Percentiles rank a stretch among this genome's conserved stretches.
These are phyloP conservation scores for Camellia lanceoleosa DNA, from an alignment of 148 eudicot species.

Conservation along the genomic window DNA sequence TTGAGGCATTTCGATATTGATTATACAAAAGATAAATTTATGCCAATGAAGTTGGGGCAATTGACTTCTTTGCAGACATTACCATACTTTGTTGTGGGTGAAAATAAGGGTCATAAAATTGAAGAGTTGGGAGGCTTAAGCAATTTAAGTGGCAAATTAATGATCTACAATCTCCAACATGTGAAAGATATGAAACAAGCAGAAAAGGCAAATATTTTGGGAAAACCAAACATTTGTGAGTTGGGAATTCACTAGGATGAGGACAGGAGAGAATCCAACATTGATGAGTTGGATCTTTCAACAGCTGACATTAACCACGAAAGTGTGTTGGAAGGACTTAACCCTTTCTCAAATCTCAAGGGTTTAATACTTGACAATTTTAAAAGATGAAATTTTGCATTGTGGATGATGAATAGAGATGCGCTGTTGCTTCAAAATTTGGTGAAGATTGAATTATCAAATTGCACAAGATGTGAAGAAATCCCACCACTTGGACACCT, in stretches of 20 bases:
- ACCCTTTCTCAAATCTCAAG: background rate
- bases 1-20: constrained; percentile 15
- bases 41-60: background rate
- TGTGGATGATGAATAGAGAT: background rate
- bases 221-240: background rate
- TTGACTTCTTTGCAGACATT: background rate
- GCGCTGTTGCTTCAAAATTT: background rate
- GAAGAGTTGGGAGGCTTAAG: background rate
- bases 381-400: background rate
- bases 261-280: background rate
- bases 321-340: background rate
- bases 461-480: background rate
- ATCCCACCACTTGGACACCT: background rate
- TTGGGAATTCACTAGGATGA: too few species aligned
- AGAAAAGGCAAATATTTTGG: background rate
- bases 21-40: background rate
- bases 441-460: background rate
- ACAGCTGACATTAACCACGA: background rate
- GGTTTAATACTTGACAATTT: background rate
- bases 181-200: background rate
- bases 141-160: background rate
- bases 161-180: background rate
- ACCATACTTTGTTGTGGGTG: background rate
- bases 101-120: background rate
- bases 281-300: background rate